Conservation (phyloP, 352 stramenopile species). For the Phytophthora sojae region DNA sequence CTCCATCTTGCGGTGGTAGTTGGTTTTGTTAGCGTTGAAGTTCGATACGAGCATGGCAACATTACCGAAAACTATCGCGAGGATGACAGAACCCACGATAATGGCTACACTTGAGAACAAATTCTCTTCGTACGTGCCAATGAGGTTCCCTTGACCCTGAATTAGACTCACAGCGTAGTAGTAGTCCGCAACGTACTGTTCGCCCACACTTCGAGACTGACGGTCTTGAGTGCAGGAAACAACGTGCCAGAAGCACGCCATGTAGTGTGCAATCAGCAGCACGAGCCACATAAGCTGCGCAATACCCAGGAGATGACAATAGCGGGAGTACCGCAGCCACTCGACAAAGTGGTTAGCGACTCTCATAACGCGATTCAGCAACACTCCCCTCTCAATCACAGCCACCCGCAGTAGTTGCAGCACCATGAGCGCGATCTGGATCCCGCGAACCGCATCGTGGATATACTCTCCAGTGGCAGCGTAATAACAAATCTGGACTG, state of each 20-base stretch:
- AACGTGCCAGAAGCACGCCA: constrained; percentile 33
- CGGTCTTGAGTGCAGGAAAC: constrained; percentile 1
- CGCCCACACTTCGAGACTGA: not conserved
- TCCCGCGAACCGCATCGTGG: not conserved
- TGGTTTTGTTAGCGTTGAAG: constrained; percentile 50
- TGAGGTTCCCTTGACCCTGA: constrained; percentile 49
- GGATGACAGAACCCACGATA: constrained; percentile 49
- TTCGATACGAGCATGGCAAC: constrained; percentile 60
- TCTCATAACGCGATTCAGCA: not conserved
- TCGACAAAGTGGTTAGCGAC: not conserved
- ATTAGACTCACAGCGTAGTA: constrained; percentile 44
- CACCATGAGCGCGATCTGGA: not conserved
- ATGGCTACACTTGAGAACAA: constrained; percentile 41
- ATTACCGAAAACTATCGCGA: constrained; percentile 62
- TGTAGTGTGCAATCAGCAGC: not conserved
- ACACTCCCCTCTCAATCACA: not conserved
- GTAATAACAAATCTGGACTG: constrained; percentile 4
- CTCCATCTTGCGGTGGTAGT: constrained; percentile 69
- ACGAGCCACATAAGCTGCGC: not conserved
- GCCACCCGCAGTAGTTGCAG: not conserved
- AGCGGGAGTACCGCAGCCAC: not conserved
- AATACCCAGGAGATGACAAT: not conserved
- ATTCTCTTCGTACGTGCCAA: constrained; percentile 24
- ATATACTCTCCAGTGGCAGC: not conserved
- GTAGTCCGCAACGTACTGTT: constrained; percentile 41